Base-by-base conservation (phyloP, 2,329 filamentous ascomycete genomes). In the Fusarium metavorans region DNA sequence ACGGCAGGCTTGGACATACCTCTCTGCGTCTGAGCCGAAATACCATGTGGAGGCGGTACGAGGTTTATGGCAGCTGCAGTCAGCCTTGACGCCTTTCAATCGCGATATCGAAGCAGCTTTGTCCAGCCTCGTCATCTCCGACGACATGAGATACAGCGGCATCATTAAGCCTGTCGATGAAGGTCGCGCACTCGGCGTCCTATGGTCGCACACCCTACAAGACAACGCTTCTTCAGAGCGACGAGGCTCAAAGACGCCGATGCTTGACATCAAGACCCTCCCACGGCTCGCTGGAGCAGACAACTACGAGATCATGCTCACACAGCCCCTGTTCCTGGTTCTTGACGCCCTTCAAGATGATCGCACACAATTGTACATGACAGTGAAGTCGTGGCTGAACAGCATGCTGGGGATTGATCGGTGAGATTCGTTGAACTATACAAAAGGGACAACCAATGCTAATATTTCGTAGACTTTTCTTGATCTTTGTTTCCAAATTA, bases 11-110 rank as follows among this genome's bases (percentile, higher is more conserved):
- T 99, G 97, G 97, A 82, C 85, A 6, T 95, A 94, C 78, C 84
- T 99, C 43, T 94, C 95, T 1, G 92, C 94, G n/a, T 88, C 92
- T 14, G 92, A 92, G 72, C 95, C 95, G 0, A 98, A 98, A 80
- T 97, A 96, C 76, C 97, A 98, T 79, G 95, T 99, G 35, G 97
- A 99, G 84, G 92, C 95, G 20, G 94, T 97, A 10, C 91, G 94
- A 67, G 93, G 92, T 76, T 85, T 99, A 43, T 97, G 97, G 94
- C 91, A 95, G 74, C 85, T 99, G 61, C 95, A 98, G 76, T 90
- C 88, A 27, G 89, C 91, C 1, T 88, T 97, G 14, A 90, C 92
- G 2, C 85, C 88, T 43, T 85, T 88, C 2, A 92, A 92, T 76
- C 91, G 93, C 61, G 90, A 95, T 54, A 92, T 98, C 6, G 95